Evolutionary conservation across 116 monocot species (phyloP).

Genomic region (Cymodocea nodosa): DNA sequence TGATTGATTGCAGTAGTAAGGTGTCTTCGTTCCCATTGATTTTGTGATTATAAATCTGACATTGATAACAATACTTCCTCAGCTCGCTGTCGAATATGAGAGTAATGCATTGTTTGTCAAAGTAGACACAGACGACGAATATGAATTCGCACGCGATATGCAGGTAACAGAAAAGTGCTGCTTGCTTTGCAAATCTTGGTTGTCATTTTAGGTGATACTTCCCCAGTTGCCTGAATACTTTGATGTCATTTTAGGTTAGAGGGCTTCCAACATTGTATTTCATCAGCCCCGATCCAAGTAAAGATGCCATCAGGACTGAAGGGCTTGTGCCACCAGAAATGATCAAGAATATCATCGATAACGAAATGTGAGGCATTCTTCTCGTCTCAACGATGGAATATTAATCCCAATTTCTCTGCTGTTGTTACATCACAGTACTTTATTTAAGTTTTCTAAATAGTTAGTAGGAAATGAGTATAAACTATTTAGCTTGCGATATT

Average conservation of each 20-base stretch:
- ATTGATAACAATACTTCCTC: background rate
- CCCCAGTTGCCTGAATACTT: background rate
- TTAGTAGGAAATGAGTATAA: too few relatives aligned
- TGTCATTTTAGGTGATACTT: too few relatives aligned
- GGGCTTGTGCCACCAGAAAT: conserved; percentile 68
- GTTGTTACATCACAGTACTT: too few relatives aligned
- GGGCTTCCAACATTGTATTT: conserved; percentile 86
- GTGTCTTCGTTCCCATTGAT: too few relatives aligned
- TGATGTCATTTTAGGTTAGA: conserved; percentile 33
- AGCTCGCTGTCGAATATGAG: conserved; percentile 90
- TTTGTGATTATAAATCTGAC: too few relatives aligned
- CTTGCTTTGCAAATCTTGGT: too few relatives aligned
- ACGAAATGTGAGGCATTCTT: conserved; percentile 44
- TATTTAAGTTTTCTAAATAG: too few relatives aligned
- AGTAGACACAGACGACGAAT: conserved; percentile 95
- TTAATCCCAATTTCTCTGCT: too few relatives aligned
- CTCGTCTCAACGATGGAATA: too few relatives aligned
- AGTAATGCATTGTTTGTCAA: conserved; percentile 58
- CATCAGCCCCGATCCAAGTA: conserved; percentile 74
- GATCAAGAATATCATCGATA: conserved; percentile 84
- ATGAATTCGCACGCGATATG: conserved; percentile 81
- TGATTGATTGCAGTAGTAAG: too few relatives aligned
- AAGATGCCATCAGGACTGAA: conserved; percentile 82
- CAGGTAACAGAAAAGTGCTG: conserved; percentile 36
- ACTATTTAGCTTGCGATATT: too few relatives aligned